phyloP scores from a whole-genome alignment of 2,329 filamentous ascomycete species.

The Nigrograna mackinnonii region DNA sequence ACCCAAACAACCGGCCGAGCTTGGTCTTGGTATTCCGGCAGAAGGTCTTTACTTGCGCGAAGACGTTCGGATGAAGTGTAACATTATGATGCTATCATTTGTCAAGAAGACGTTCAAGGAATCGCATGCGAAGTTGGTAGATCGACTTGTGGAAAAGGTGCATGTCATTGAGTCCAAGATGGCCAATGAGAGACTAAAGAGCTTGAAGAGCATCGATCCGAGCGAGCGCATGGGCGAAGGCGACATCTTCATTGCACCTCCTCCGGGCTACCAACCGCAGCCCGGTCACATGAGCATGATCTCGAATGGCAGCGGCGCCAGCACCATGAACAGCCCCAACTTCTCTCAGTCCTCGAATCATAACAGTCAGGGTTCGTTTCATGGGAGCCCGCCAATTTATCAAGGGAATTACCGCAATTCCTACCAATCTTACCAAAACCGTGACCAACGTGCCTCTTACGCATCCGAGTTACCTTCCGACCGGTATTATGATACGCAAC shows the following conservation, averaged over 20 bases:
- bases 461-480: background rate
- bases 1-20: slow-evolving; percentile 64
- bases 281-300: slow-evolving; percentile 9
- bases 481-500: too few relatives aligned
- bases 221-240: slow-evolving; percentile 36
- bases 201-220: slow-evolving; percentile 30
- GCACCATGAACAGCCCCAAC: slow-evolving; percentile 10
- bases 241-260: slow-evolving; percentile 38
- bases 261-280: slow-evolving; percentile 29
- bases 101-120: slow-evolving; percentile 83
- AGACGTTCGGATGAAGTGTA: slow-evolving; percentile 83
- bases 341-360: slow-evolving; percentile 13
- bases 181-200: slow-evolving; percentile 36
- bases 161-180: slow-evolving; percentile 37
- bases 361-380: slow-evolving; percentile 11
- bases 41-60: slow-evolving; percentile 80
- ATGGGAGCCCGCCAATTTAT: slow-evolving; percentile 7
- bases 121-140: slow-evolving; percentile 71
- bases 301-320: slow-evolving; percentile 15
- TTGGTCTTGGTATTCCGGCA: slow-evolving; percentile 67
- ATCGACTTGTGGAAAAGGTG: slow-evolving; percentile 46
- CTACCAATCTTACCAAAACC: slow-evolving; percentile 6
- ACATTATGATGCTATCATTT: slow-evolving; percentile 73
- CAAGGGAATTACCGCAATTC: slow-evolving; percentile 2
- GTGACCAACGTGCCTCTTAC: slow-evolving; percentile 2